A percentile compares a stretch with the other conserved stretches of the same genome.
phyloP scores from a whole-genome alignment of 805 yeast species.

The Starmerella cellae region DNA sequence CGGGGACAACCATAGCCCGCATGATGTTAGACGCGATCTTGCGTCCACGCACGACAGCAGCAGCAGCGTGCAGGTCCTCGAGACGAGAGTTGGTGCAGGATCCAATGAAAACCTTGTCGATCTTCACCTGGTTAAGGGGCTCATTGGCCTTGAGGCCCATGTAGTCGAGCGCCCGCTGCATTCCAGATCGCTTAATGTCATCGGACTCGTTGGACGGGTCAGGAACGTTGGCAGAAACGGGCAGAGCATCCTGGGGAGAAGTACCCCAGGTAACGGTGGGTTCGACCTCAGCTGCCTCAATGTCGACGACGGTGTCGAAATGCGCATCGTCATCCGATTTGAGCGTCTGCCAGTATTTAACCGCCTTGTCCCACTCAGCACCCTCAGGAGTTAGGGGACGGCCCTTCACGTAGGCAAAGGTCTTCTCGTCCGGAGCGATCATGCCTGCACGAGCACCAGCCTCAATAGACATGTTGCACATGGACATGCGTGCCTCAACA shows the following conservation, averaged over 20 bases:
- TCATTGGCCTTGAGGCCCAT: slow-evolving; percentile 83
- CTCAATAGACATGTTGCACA: slow-evolving; percentile 98
- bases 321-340: slow-evolving; percentile 80
- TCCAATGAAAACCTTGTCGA: slow-evolving; percentile 94
- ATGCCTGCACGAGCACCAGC: slow-evolving; percentile 99
- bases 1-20: slow-evolving; percentile 87
- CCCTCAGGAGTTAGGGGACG: slow-evolving; percentile 93
- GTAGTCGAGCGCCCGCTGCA: slow-evolving; percentile 82
- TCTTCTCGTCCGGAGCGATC: slow-evolving; percentile 88
- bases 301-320: slow-evolving; percentile 71
- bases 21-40: slow-evolving; percentile 70
- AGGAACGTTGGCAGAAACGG: slow-evolving; percentile 81
- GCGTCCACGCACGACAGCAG: slow-evolving; percentile 80
- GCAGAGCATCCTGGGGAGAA: slow-evolving; percentile 96
- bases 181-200: slow-evolving; percentile 63
- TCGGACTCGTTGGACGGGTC: slow-evolving; percentile 58
- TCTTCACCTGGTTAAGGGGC: slow-evolving; percentile 55
- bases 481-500: slow-evolving; percentile 98
- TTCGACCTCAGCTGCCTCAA: slow-evolving; percentile 70
- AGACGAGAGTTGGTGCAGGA: slow-evolving; percentile 97
- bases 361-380: slow-evolving; percentile 89
- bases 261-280: slow-evolving; percentile 99
- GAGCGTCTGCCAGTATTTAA: slow-evolving; percentile 78
- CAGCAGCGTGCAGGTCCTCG: slow-evolving; percentile 93
- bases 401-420: slow-evolving; percentile 80